Base-by-base conservation (phyloP, 2,329 filamentous ascomycete genomes). In the Setomelanomma holmii region DNA sequence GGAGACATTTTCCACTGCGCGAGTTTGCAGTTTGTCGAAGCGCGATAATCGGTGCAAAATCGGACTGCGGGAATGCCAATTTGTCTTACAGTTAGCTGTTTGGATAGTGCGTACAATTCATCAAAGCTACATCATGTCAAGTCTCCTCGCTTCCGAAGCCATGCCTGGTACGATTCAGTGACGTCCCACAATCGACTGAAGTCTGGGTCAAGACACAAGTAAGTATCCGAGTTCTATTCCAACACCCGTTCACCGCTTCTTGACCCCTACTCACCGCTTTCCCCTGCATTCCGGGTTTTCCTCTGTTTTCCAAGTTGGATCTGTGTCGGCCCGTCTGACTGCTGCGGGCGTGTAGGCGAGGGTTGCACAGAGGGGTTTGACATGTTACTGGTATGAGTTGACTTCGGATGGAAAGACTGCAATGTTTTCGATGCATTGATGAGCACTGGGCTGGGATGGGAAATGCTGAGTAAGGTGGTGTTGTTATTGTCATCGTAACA, bases 251-350 rank as follows among this genome's bases (percentile, higher is more conserved):
- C 24, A 51, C 49, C 49, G 43, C 49, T 27, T 27, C 38, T 46
- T 51, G 7, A 23, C 10, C 45, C 45, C 36, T 41, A 22, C 36
- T 47, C 45, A 47, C 45, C 35, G 45, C 45, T 30, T 30, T 30
- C 7, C 34, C 34, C 40, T 35, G 40, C 6, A 20, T 20, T 35
- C 22, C 42, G 11, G 23, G 24, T 45, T 39, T 40, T 40, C 48
- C 41, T 44, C 40, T 20, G 12, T 17, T 44, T 33, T 33, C 12
- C 30, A 17, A 19, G 19, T 40, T 20, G 20, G 30, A 43, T 41
- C 23, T 38, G 21, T 23, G 23, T 33, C 36, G 22, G 30, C 41
- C 40, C 47, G 34, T 40, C 27, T 14, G 30, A 35, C 34, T 39
- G 36, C 14, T 30, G 22, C 34, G 12, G 40, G 30, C 21, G 16